Conservation (phyloP, 768 basidiomycete species). For the Phlebiopsis gigantea region DNA sequence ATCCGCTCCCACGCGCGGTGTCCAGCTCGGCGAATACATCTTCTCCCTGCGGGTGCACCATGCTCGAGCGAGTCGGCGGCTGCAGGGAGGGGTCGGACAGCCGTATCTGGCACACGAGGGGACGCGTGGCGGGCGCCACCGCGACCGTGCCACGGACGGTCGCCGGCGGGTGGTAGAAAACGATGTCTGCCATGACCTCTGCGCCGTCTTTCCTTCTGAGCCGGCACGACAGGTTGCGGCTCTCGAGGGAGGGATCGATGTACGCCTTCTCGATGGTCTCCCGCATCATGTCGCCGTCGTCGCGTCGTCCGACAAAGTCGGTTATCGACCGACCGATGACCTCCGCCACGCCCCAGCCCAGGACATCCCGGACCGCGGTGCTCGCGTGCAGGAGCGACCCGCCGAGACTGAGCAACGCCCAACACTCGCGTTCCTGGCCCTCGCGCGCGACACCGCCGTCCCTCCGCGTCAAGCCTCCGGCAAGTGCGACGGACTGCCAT, state of each 20-base stretch:
- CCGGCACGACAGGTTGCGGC: conserved; percentile 28
- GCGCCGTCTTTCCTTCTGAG: conserved; percentile 36
- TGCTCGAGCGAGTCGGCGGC: not conserved
- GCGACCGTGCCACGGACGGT: not conserved
- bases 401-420: conserved; percentile 45
- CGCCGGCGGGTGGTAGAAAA: conserved; percentile 33
- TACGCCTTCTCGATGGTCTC: conserved; percentile 22
- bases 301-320: conserved; percentile 25
- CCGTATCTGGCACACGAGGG: conserved; percentile 26
- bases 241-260: conserved; percentile 14
- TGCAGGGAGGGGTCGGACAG: conserved; percentile 10
- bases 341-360: conserved; percentile 57
- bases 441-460: conserved; percentile 16
- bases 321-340: conserved; percentile 43
- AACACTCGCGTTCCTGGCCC: conserved; percentile 39
- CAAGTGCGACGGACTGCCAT: conserved; percentile 53
- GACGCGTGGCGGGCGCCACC: conserved; percentile 3
- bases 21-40: conserved; percentile 75
- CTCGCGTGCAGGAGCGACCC: conserved; percentile 50
- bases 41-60: conserved; percentile 17
- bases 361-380: conserved; percentile 49
- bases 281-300: conserved; percentile 14
- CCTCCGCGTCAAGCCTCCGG: conserved; percentile 38
- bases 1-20: conserved; percentile 63
- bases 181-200: conserved; percentile 26